phyloP scores from a whole-genome alignment of 2,329 filamentous ascomycete genomes.

The Sclerotinia nivalis region DNA sequence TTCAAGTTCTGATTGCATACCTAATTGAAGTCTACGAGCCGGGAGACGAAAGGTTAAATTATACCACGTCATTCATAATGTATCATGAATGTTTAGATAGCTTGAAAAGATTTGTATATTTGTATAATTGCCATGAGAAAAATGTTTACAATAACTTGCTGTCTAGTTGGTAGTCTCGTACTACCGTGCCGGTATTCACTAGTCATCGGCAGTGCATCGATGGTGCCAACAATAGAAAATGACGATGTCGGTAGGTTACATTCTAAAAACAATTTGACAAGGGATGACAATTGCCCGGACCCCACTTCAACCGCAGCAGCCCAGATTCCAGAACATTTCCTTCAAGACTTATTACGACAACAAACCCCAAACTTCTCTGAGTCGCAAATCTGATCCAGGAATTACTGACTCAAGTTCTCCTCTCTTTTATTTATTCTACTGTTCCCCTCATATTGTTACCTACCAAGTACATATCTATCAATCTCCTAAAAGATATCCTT shows the following conservation, averaged over 20 bases:
- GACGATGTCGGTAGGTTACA: background rate
- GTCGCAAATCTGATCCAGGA: background rate
- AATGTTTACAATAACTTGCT: background rate
- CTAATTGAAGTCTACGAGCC: background rate
- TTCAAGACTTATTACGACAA: background rate
- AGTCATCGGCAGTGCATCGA: background rate
- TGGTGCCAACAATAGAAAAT: background rate
- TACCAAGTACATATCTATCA: background rate
- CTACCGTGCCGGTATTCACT: background rate
- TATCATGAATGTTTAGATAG: slow-evolving; percentile 2
- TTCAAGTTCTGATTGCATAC: background rate
- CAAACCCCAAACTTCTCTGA: background rate
- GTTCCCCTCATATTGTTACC: background rate
- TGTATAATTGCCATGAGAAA: background rate
- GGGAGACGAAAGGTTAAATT: background rate
- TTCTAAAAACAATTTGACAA: background rate
- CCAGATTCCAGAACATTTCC: slow-evolving; percentile 10
- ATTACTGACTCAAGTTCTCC: background rate
- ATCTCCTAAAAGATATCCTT: background rate
- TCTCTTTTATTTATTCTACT: background rate
- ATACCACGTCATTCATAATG: slow-evolving; percentile 1
- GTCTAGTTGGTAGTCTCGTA: background rate
- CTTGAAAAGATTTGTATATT: background rate
- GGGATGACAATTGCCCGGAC: background rate
- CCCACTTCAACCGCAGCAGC: slow-evolving; percentile 2